A percentile compares a stretch with the other conserved stretches of the same genome.
Evolutionary conservation across 2,329 filamentous ascomycete genomes (phyloP).

Genomic region (Exophiala phaeomuriformis): DNA sequence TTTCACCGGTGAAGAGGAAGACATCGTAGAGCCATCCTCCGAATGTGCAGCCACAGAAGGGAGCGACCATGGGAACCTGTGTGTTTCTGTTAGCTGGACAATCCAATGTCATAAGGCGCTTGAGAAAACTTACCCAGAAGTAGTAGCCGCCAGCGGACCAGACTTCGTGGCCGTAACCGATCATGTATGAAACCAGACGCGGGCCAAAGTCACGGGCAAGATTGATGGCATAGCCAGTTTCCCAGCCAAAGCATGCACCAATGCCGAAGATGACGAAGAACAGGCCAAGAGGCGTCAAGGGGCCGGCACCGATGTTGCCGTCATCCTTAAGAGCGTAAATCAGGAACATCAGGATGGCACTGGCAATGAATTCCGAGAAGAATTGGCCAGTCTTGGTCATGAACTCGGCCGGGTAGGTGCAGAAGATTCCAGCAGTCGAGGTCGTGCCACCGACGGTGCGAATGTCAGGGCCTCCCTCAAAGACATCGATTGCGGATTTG

Average conservation of each 20-base stretch:
- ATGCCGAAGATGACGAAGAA: conserved; percentile 70
- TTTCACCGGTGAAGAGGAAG: conserved; percentile 60
- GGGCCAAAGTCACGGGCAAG: conserved; percentile 66
- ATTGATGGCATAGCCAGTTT: conserved; percentile 71
- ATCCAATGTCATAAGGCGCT: neutral
- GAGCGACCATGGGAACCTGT: conserved; percentile 64
- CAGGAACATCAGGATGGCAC: conserved; percentile 61
- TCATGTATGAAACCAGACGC: conserved; percentile 56
- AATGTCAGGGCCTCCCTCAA: conserved; percentile 20
- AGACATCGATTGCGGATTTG: conserved; percentile 53
- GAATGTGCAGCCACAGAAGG: conserved; percentile 57
- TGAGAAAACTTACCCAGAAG: conserved; percentile 23
- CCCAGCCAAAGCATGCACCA: conserved; percentile 66
- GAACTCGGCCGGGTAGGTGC: conserved; percentile 58
- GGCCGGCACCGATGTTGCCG: conserved; percentile 47
- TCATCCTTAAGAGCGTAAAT: conserved; percentile 60
- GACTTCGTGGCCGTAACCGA: conserved; percentile 62
- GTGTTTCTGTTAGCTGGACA: conserved; percentile 6
- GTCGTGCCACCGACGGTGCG: conserved; percentile 56
- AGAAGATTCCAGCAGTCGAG: conserved; percentile 63
- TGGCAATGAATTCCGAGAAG: conserved; percentile 65
- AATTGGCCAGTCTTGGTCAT: conserved; percentile 61
- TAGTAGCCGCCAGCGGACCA: conserved; percentile 64
- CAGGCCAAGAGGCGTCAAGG: conserved; percentile 53
- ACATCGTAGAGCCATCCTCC: conserved; percentile 62